Evolutionary conservation across 805 yeast species (phyloP), one percentile per base, ranked within the genome.

Genomic region (Maudiozyma turicensis): DNA sequence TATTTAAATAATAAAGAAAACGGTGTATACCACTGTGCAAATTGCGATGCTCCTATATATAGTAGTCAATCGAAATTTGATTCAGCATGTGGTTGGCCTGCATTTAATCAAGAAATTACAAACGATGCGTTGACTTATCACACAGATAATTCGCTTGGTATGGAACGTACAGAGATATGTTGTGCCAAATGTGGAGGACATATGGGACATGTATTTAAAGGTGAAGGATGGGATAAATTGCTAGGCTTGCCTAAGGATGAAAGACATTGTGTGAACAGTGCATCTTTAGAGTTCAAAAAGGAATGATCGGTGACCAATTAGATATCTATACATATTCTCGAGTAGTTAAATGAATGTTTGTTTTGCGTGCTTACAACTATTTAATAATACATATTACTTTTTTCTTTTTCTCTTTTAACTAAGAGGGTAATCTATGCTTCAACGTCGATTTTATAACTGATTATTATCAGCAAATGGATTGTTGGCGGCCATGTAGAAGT

Each of bases 1-100:
- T 65, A 65, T 63, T 48, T 64, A 47, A 48, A 58, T 45, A 58
- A 58, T 46, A 59, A 57, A 45, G 60, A 57, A 15, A 68, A 71
- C 43, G 98, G 97, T 0, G 69, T 77, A 2, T 93, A 89, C 66
- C 69, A 71, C 43, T 93, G 99, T 69, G 96, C 85, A 0, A 98
- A 84, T 6, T 93, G 99, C 67, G 74, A 73, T 46, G 71, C 76
- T 42, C 95, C 96, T 10, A 69, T 93, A 32, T 93, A 93, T 66
- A 75, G 76, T 52, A 81, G 95, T 31, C 71, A 75, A 33, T 77
- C 96, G 3, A 91, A 93, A 66, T 93, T 93, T 59, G 82, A 84
- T 50, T 80, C 95, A 10, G 88, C 88, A 48, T 93, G 99, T 66
- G 99, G 99, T 2, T 93, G 99, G 99, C 99, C 99, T 1, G 90